Evolutionary conservation across 345 rosid species (phyloP).

Genomic region (Eucalyptus tenuipes): DNA sequence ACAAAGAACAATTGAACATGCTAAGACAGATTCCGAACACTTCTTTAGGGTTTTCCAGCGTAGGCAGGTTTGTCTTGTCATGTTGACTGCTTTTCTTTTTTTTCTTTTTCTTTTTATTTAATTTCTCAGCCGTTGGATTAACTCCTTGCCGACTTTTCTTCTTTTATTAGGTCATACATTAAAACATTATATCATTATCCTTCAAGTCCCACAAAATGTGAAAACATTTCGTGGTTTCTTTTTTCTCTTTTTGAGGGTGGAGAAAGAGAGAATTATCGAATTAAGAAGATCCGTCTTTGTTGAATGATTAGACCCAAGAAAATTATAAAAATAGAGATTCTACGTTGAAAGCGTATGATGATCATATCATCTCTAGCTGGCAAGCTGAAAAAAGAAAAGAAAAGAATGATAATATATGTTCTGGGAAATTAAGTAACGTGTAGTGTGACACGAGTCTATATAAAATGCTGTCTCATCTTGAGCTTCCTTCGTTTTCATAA

Average conservation of each 20-base stretch:
- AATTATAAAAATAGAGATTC: not conserved
- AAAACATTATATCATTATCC: not conserved
- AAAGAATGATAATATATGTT: not conserved
- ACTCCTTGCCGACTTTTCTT: not conserved
- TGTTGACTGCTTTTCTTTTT: not conserved
- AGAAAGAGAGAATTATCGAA: not conserved
- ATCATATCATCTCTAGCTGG: not conserved
- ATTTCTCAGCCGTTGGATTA: not conserved
- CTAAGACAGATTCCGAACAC: not conserved
- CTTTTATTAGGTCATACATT: not conserved
- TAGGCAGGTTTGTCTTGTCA: not conserved
- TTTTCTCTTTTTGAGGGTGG: not conserved
- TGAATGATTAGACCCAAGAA: not conserved
- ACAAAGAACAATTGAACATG: not conserved
- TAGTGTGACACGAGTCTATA: not conserved
- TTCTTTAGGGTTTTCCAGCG: not conserved
- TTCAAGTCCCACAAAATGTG: not conserved
- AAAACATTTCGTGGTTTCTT: not conserved
- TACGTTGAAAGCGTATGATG: not conserved
- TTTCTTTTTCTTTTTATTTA: fast-evolving
- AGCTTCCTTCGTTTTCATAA: not conserved
- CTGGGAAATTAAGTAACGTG: not conserved
- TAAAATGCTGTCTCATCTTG: not conserved
- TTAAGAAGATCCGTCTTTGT: not conserved
- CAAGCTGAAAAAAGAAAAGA: not conserved